A percentile compares a stretch with the other conserved stretches of the same genome.
These are phyloP conservation scores for Ampelocalamus luodianensis DNA, from an alignment of 176 grass and related monocot genomes.

Conservation along the genomic window DNA sequence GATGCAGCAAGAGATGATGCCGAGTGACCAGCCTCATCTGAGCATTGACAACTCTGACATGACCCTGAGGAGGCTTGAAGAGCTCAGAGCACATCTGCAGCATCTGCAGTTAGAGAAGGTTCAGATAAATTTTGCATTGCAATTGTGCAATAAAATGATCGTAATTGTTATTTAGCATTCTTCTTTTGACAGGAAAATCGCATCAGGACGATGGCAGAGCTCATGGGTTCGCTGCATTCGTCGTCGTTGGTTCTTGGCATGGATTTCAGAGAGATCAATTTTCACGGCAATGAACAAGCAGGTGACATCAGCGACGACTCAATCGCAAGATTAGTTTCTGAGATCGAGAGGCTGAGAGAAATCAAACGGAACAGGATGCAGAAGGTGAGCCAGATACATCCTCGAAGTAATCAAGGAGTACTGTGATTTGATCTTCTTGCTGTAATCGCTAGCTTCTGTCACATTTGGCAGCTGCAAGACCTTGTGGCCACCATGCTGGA, in stretches of 20 bases:
- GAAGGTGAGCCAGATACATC: constrained; percentile 37
- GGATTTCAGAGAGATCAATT: constrained; percentile 38
- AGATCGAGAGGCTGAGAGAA: constrained; percentile 57
- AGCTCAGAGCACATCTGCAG: constrained; percentile 59
- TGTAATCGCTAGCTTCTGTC: neutral
- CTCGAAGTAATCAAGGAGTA: neutral
- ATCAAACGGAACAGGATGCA: constrained; percentile 71
- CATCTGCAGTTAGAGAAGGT: constrained; percentile 74
- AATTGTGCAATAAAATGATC: neutral
- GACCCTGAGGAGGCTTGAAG: constrained; percentile 57
- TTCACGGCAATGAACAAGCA: constrained; percentile 10
- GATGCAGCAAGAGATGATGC: constrained; percentile 62
- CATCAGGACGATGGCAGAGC: constrained; percentile 54
- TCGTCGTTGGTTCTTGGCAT: constrained; percentile 69
- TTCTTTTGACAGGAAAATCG: constrained; percentile 54
- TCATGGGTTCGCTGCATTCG: constrained; percentile 49
- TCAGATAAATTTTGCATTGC: neutral
- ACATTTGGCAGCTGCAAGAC: constrained; percentile 73
- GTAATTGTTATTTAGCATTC: neutral
- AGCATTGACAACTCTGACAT: constrained; percentile 54
- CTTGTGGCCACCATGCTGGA: constrained; percentile 75
- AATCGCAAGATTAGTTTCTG: constrained; percentile 49
- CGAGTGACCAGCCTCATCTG: neutral
- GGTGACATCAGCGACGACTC: constrained; percentile 52
- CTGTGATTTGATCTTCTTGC: neutral